A percentile compares a stretch with the other conserved stretches of the same genome.
phyloP scores from a whole-genome alignment of 2,329 filamentous ascomycete genomes.

The Acrocalymma vagum region DNA sequence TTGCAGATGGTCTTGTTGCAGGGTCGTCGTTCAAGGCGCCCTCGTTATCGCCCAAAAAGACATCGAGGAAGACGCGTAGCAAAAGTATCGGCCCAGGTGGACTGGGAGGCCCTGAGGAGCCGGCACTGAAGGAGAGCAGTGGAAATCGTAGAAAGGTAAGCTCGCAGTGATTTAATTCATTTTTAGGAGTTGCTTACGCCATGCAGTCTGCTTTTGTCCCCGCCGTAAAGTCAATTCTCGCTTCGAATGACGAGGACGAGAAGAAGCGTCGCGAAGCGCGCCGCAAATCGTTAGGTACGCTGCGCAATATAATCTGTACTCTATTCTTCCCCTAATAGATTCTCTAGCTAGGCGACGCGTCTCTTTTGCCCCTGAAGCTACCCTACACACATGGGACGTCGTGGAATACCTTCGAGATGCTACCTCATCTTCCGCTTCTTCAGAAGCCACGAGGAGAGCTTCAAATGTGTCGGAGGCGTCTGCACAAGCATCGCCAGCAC shows the following conservation, averaged over 20 bases:
- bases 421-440: slow-evolving; percentile 75
- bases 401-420: slow-evolving; percentile 89
- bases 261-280: slow-evolving; percentile 82
- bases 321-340: slow-evolving; percentile 23
- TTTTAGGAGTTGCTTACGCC: slow-evolving; percentile 21
- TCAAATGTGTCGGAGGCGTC: slow-evolving; percentile 64
- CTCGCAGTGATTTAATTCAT: not conserved
- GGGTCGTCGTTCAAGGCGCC: slow-evolving; percentile 33
- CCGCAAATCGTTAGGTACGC: slow-evolving; percentile 81
- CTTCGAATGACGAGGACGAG: slow-evolving; percentile 65
- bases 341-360: slow-evolving; percentile 80
- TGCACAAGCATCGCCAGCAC: slow-evolving; percentile 35
- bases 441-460: slow-evolving; percentile 77
- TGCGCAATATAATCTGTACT: not conserved
- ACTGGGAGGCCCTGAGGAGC: slow-evolving; percentile 87
- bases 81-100: slow-evolving; percentile 96
- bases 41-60: slow-evolving; percentile 38
- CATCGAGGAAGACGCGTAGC: slow-evolving; percentile 68
- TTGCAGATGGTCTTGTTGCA: slow-evolving; percentile 49
- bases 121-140: slow-evolving; percentile 72
- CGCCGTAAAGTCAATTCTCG: slow-evolving; percentile 62
- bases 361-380: slow-evolving; percentile 96
- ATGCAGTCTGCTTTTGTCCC: slow-evolving; percentile 56
- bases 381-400: slow-evolving; percentile 95
- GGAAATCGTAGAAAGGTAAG: slow-evolving; percentile 83